Conservation (phyloP, 2,329 filamentous ascomycete genomes). For the Trichoderma pleuroti region DNA sequence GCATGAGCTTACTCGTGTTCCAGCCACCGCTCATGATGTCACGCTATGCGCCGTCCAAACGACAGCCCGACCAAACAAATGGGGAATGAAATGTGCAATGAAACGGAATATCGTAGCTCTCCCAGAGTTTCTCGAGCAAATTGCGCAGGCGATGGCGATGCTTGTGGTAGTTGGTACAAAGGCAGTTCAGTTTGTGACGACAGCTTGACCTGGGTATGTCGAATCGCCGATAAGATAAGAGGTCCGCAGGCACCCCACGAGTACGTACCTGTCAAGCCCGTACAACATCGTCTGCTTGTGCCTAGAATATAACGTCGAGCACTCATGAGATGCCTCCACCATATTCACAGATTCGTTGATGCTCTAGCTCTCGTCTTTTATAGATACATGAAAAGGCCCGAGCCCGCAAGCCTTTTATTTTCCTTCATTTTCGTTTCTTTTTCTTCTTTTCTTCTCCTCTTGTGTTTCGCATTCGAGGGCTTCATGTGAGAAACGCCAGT, state of each 20-base stretch:
- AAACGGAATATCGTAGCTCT: not conserved
- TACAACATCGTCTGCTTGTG: not conserved
- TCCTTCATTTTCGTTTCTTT: not conserved
- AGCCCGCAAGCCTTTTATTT: constrained; percentile 3
- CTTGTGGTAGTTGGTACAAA: not conserved
- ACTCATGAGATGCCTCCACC: not conserved
- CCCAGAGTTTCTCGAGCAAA: not conserved
- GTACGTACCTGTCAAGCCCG: not conserved
- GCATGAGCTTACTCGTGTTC: constrained; percentile 73
- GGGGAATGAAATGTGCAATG: not conserved
- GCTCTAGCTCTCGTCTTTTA: not conserved
- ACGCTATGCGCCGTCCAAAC: not conserved
- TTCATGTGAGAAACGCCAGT: not conserved
- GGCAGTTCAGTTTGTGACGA: not conserved
- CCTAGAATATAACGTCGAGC: not conserved
- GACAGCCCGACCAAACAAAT: not conserved
- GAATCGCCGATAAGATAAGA: constrained; percentile 17
- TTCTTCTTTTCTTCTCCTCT: not conserved
- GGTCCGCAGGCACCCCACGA: not conserved
- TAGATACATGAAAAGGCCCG: not conserved
- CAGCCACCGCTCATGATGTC: constrained; percentile 72
- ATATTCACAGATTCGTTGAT: not conserved
- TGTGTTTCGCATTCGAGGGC: not conserved
- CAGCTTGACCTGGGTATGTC: not conserved
- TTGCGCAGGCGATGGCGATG: not conserved